Conservation (phyloP, 352 stramenopile genomes). For the Pythium chondricola region DNA sequence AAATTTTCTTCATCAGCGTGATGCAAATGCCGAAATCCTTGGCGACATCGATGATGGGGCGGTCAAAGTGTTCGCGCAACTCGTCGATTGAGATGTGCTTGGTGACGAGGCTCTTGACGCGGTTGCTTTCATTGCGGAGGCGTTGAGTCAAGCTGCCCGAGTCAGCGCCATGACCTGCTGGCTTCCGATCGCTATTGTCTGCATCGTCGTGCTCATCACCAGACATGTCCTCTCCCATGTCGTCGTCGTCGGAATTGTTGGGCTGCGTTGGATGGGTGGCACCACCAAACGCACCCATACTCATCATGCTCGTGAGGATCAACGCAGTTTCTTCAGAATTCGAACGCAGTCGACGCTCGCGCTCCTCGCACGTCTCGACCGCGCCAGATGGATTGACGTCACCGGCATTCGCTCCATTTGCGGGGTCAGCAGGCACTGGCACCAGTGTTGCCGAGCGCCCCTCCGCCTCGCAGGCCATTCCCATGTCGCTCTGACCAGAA, state of each 20-base stretch:
- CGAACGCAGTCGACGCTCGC: conserved; percentile 21
- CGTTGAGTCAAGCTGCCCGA: conserved; percentile 67
- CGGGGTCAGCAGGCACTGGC: conserved; percentile 3
- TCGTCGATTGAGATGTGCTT: conserved; percentile 88
- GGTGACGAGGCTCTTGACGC: conserved; percentile 81
- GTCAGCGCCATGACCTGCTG: conserved; percentile 62
- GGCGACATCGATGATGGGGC: conserved; percentile 84
- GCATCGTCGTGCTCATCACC: conserved; percentile 28
- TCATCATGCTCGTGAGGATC: conserved; percentile 83
- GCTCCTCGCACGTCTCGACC: conserved; percentile 10
- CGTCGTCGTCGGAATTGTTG: conserved; percentile 38
- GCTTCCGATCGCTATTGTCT: conserved; percentile 11
- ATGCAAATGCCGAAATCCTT: conserved; percentile 89
- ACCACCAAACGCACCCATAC: conserved; percentile 42
- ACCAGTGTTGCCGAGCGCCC: conserved; percentile 17
- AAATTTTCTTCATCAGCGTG: conserved; percentile 86
- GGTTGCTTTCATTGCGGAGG: conserved; percentile 82
- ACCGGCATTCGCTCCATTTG: background rate
- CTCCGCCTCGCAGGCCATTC: conserved; percentile 62
- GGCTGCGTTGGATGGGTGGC: background rate
- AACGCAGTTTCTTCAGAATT: conserved; percentile 83
- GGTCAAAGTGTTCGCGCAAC: conserved; percentile 78
- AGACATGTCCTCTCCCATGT: conserved; percentile 37
- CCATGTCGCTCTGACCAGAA: conserved; percentile 24
- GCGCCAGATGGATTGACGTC: conserved; percentile 2